Base-by-base conservation (phyloP, 164 flowering plant genomes). In the Macadamia tetraphylla region DNA sequence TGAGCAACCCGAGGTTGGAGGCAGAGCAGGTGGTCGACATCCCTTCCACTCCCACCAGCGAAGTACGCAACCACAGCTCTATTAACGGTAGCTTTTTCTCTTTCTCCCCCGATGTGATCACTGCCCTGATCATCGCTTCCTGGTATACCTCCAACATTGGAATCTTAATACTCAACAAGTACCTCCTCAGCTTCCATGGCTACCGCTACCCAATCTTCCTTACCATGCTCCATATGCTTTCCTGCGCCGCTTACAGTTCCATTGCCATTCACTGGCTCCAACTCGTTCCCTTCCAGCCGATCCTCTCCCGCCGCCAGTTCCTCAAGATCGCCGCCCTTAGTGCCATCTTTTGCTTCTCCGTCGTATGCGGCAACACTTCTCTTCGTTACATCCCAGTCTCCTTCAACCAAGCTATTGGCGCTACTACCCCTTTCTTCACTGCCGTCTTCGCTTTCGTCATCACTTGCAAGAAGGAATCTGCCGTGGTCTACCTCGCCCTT, bases 1-100 rank as follows among this genome's bases (percentile, higher is more conserved):
- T 65, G 69, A 75, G 78, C 75, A 75, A 71, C 78, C 78, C 78
- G 1, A 65, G 74, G 7, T 64, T 75, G 4, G 78, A 75, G 57
- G 1, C 57, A 14, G 57, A 53, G 57, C 57, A 14, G 17, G 57
- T 53, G 17, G 2, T 53, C 57, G 57, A 53, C 15, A 53, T 53
- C 18, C 57, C 57, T 14, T n/a, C 18, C 6, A 53, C 57, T 17
- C 57, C 57, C 13, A 53, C 57, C 15, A 17, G 57, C 17, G 57
- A 53, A 14, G 57, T 53, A 1, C 57, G 57, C 5, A 53, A 53
- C 57, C 3, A 14, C 57, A 53, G 17, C 18, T 14, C n/a, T 17
- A 53, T 53, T 11, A 17, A 2, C 17, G 18, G 57, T 53, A 5
- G 40, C 40, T 53, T 12, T 1, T 1, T 53, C 5, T 53, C 57